Conservation (phyloP, 257 asterid species). For the Plantago major region DNA sequence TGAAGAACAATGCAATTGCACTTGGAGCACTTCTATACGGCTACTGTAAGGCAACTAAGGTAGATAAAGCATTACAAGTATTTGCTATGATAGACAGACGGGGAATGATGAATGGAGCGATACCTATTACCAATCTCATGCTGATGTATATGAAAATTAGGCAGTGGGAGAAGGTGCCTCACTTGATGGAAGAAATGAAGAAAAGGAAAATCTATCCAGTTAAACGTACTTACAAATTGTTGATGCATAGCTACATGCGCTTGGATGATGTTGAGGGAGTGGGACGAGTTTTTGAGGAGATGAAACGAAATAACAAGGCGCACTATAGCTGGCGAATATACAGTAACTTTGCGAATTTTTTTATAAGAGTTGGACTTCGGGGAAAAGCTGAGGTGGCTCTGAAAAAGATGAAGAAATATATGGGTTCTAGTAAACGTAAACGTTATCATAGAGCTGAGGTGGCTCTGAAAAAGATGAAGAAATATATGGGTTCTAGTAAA, state of each 20-base stretch:
- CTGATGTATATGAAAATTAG: constrained; percentile 44
- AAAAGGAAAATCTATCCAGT: constrained; percentile 35
- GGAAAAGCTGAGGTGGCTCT: constrained; percentile 70
- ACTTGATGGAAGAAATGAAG: constrained; percentile 56
- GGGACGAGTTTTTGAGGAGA: constrained; percentile 69
- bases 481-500: constrained; percentile 39
- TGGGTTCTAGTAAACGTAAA: constrained; percentile 43
- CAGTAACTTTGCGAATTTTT: constrained; percentile 63
- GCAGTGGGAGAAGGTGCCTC: constrained; percentile 50
- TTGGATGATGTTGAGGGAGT: constrained; percentile 61
- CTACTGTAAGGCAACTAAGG: constrained; percentile 60
- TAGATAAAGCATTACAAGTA: constrained; percentile 47
- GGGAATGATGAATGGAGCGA: constrained; percentile 30
- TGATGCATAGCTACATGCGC: constrained; percentile 54
- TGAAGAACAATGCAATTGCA: constrained; percentile 32
- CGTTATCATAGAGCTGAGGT: constrained; percentile 63
- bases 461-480: constrained; percentile 60
- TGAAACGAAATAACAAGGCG: constrained; percentile 37
- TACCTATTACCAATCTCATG: constrained; percentile 64
- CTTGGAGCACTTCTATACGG: constrained; percentile 69
- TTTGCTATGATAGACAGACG: constrained; percentile 46
- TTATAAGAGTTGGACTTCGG: constrained; percentile 40
- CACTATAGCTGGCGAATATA: constrained; percentile 64
- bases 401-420: constrained; percentile 46
- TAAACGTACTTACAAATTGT: constrained; percentile 53